Evolutionary conservation across 768 basidiomycete genomes (phyloP), one percentile per base, ranked within the genome.

Genomic region (Suillus bovinus): DNA sequence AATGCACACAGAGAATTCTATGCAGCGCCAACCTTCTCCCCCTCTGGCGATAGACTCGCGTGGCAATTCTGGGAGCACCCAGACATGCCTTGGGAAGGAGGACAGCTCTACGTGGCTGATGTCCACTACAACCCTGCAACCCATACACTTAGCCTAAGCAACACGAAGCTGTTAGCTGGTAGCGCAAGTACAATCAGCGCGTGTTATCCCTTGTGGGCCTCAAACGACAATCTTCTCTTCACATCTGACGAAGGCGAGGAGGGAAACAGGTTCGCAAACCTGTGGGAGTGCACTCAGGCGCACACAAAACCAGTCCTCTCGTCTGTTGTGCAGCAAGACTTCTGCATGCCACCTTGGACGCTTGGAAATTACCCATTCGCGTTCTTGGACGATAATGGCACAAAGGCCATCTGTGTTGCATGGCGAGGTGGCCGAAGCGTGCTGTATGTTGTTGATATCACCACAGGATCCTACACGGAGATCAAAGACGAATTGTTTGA

Each of bases 11-110:
- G 27, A 7, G 55, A 56, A 20, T 93, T 93, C 76, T 94, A 93
- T 71, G 80, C 82, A 49, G 72, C 78, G 1, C 85, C 89, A 0
- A 74, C 72, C 31, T 87, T 89, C 75, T 85, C 84, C 34, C 82
- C 85, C 0, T 81, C 86, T 63, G 90, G 88, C 1, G 76, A 71
- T 39, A 78, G 76, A 58, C 66, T 91, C 20, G 81, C 80, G 1
- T 93, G 86, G 86, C 76, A 84, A 46, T 80, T 87, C 63, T 90
- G 89, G 90, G 80, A 72, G 64, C 88, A 88, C 57, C 87, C 87
- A 0, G 81, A 86, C 63, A 86, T 88, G 86, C 84, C 90, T 16
- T 93, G 89, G 88, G 84, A 89, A 67, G 87, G 86, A 4, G 77
- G 81, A 1, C 74, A 83, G 66, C 77, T 91, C 62, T 77, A 80